Percentiles rank a stretch among this genome's conserved stretches.
These are phyloP conservation scores for Pythium pyrilobum DNA, from an alignment of 352 stramenopile species.

Conservation along the genomic window DNA sequence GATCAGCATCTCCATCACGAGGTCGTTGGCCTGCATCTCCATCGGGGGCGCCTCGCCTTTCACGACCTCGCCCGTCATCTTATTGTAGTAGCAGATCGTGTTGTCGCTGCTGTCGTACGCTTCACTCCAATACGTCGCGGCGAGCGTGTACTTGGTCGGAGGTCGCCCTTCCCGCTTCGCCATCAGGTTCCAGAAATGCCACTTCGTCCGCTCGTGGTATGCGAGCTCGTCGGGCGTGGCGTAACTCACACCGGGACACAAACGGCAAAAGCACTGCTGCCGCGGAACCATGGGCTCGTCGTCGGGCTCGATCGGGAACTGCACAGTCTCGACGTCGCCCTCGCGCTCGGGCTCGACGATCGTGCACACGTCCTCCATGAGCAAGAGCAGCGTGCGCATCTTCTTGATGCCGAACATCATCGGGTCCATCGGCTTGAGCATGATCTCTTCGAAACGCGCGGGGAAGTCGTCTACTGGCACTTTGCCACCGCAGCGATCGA, in stretches of 20 bases:
- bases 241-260: conserved; percentile 66
- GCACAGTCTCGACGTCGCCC: conserved; percentile 56
- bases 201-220: conserved; percentile 70
- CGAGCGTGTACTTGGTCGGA: conserved; percentile 47
- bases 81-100: conserved; percentile 65
- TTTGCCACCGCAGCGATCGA: conserved; percentile 49
- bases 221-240: conserved; percentile 45
- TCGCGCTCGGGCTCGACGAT: conserved; percentile 42
- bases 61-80: conserved; percentile 58
- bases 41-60: conserved; percentile 37
- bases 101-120: conserved; percentile 60
- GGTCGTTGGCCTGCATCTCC: conserved; percentile 68
- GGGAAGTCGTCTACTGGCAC: conserved; percentile 51
- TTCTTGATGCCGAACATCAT: conserved; percentile 70
- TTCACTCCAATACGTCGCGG: conserved; percentile 68
- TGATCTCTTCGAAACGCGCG: conserved; percentile 43
- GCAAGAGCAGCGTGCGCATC: conserved; percentile 48
- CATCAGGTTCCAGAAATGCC: conserved; percentile 66
- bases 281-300: conserved; percentile 40
- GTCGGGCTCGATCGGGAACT: conserved; percentile 39
- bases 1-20: conserved; percentile 59
- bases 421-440: conserved; percentile 63
- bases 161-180: conserved; percentile 32
- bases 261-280: conserved; percentile 44
- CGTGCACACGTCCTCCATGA: conserved; percentile 52